Base-by-base conservation (phyloP, 2,329 filamentous ascomycete species). In the Bretziella fagacearum region DNA sequence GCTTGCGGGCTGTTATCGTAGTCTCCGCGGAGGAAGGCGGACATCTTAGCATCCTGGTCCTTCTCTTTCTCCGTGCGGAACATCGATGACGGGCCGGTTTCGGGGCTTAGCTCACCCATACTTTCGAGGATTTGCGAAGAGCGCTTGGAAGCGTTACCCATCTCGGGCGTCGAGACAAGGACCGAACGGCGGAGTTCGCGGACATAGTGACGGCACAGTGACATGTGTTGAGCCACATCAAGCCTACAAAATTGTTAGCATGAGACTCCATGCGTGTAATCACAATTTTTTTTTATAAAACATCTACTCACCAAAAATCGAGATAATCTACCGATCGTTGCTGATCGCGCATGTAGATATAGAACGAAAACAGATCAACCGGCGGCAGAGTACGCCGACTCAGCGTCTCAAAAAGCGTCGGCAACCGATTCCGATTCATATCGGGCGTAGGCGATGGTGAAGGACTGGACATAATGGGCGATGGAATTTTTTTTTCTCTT, bases 281-380 rank as follows among this genome's bases (percentile, higher is more conserved):
- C n/a, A 35, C 13, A 30, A 22, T 22, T 47, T 20, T 17, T n/a
- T 35, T 33, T 4, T 8, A 23, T 27, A 13, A 0, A 35, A 15
- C 13, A 15, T n/a, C 15, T 3, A 60, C 76, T 50, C 68, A 96
- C 91, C 93, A 98, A 64, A 98, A 98, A 61, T 98, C 91, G 35
- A 98, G 69, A 58, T 98, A 98, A 59, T 98, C 91, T 10, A 98
- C 91, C 6, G 89, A 95, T 61, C 87, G 79, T 63, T 98, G 91
- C 64, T 95, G 87, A 62, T 98, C 93, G 57, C 91, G 78, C 91
- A 98, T 98, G 65, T 94, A 98, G 57, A 98, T 98, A 65, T 98
- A 98, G 68, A 98, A 98, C 2, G 87, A 95, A 63, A 94, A 98
- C 8, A 98, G 71, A 59, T 98, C 93, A 49, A 98, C 89, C 0